phyloP scores from a whole-genome alignment of 169 alveolate genomes.

The Plasmodium fragile region DNA sequence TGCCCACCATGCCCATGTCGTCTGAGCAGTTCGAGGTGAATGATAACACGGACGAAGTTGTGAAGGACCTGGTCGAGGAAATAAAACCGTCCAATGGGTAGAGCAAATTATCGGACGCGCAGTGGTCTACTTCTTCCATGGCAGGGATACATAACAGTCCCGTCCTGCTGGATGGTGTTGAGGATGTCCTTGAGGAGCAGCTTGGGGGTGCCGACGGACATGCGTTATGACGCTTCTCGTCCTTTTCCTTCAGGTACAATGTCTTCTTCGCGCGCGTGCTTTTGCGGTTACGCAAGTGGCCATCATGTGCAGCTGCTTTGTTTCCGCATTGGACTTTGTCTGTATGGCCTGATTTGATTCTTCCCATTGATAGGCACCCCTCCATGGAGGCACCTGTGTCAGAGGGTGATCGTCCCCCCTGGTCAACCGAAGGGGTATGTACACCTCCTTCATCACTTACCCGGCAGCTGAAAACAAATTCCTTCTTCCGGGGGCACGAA shows the following conservation, averaged over 20 bases:
- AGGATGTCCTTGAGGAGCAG: neutral
- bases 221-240: neutral
- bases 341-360: neutral
- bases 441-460: neutral
- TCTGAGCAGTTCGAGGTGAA: neutral
- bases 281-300: neutral
- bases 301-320: neutral
- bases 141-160: neutral
- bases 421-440: neutral
- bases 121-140: neutral
- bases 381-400: neutral
- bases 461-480: constrained; percentile 2
- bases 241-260: neutral
- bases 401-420: neutral
- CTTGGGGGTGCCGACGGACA: neutral
- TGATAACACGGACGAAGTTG: constrained; percentile 33
- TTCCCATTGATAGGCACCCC: neutral
- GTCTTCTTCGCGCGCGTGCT: neutral
- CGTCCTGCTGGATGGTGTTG: neutral
- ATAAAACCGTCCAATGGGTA: neutral
- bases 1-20: neutral
- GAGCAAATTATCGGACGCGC: neutral
- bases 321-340: neutral
- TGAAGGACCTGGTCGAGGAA: constrained; percentile 4
- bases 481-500: constrained; percentile 30